Evolutionary conservation across 2,329 filamentous ascomycete species (phyloP).

Genomic region (Tolypocladium guangdongense): DNA sequence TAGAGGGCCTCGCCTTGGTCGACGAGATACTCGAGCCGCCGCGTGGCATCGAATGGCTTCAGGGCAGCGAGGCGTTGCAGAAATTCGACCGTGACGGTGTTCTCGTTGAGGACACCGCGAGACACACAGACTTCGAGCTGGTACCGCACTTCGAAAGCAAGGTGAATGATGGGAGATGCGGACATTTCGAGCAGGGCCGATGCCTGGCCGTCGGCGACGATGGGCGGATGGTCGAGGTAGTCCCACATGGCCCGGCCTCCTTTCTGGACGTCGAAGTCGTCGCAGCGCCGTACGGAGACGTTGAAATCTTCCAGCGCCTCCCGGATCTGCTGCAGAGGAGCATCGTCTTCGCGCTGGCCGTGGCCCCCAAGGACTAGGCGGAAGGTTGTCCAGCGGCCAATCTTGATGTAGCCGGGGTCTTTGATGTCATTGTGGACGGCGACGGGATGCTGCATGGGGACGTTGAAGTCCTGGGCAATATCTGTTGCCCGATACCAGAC

Average conservation of each 20-base stretch:
- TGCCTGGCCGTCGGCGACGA: slow-evolving; percentile 10
- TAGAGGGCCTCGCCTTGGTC: slow-evolving; percentile 51
- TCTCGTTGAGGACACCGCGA: slow-evolving; percentile 63
- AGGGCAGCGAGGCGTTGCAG: slow-evolving; percentile 44
- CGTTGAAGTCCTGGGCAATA: slow-evolving; percentile 25
- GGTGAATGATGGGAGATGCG: slow-evolving; percentile 13
- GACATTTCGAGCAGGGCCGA: slow-evolving; percentile 15
- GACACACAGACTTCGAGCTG: slow-evolving; percentile 93
- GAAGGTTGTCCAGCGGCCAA: slow-evolving; percentile 48
- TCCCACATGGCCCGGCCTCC: slow-evolving; percentile 17
- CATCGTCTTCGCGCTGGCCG: slow-evolving; percentile 12
- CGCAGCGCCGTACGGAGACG: slow-evolving; percentile 35
- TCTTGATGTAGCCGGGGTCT: slow-evolving; percentile 29
- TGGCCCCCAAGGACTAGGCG: slow-evolving; percentile 28
- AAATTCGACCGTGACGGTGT: slow-evolving; percentile 59
- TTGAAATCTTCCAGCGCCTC: slow-evolving; percentile 62
- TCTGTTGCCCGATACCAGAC: slow-evolving; percentile 39
- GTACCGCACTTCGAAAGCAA: slow-evolving; percentile 69
- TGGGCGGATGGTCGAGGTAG: slow-evolving; percentile 15
- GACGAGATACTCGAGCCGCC: slow-evolving; percentile 63
- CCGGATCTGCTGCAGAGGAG: slow-evolving; percentile 30
- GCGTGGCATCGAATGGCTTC: slow-evolving; percentile 40
- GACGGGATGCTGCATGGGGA: slow-evolving; percentile 22
- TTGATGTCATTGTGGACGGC: slow-evolving; percentile 25
- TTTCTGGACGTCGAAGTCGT: slow-evolving; percentile 28